phyloP scores from a whole-genome alignment of 2,329 filamentous ascomycete genomes.

The Ophiostoma populinum region DNA sequence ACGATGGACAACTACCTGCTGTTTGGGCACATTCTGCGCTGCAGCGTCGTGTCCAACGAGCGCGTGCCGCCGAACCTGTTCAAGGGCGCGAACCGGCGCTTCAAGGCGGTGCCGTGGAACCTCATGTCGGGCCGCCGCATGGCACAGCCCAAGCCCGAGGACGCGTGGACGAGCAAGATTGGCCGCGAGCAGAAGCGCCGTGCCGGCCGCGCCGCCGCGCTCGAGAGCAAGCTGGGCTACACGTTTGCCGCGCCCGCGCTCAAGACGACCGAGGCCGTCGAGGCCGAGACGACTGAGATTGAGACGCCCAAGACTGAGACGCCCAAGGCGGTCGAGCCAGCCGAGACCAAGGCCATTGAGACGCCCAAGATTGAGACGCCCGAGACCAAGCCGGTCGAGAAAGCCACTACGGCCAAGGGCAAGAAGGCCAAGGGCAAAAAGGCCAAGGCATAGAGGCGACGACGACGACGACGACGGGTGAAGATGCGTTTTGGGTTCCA shows the following conservation, averaged over 20 bases:
- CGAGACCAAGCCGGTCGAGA: slow-evolving; percentile 10
- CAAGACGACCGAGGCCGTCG: slow-evolving; percentile 33
- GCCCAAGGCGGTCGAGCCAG: slow-evolving; percentile 7
- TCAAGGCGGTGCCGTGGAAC: slow-evolving; percentile 73
- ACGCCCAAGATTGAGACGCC: not conserved
- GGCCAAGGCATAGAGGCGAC: slow-evolving; percentile 11
- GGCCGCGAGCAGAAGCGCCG: slow-evolving; percentile 56
- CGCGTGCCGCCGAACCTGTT: slow-evolving; percentile 69
- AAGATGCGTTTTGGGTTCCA: slow-evolving; percentile 3
- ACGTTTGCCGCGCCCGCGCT: slow-evolving; percentile 60
- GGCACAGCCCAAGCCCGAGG: slow-evolving; percentile 53
- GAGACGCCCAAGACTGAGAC: too few species aligned
- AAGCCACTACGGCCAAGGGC: slow-evolving; percentile 17
- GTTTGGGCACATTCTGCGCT: slow-evolving; percentile 86
- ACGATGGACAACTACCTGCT: slow-evolving; percentile 98
- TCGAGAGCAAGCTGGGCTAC: slow-evolving; percentile 62
- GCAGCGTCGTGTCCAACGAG: slow-evolving; percentile 47
- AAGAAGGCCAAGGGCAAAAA: slow-evolving; percentile 19
- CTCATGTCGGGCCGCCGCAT: slow-evolving; percentile 65
- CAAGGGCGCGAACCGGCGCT: slow-evolving; percentile 79
- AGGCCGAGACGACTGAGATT: slow-evolving; percentile 19
- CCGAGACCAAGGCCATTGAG: not conserved
- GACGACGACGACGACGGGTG: not conserved
- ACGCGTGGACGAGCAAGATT: slow-evolving; percentile 64
- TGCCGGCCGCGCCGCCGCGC: slow-evolving; percentile 48